phyloP scores from a whole-genome alignment of 225 moss, liverwort and hornwort genomes.

The Sphagnum contortum region DNA sequence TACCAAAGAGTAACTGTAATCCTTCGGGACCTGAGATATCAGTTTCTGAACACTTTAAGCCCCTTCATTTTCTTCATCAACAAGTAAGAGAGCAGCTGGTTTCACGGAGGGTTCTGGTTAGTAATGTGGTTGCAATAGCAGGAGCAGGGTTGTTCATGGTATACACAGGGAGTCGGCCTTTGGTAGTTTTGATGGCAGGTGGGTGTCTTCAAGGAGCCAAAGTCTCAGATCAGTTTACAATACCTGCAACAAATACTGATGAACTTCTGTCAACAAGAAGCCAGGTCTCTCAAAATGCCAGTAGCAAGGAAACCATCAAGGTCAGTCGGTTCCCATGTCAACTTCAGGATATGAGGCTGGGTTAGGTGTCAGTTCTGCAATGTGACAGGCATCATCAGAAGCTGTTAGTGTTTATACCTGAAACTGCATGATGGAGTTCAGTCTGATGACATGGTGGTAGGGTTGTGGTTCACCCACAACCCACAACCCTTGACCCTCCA shows the following conservation, averaged over 20 bases:
- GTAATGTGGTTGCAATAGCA: constrained; percentile 42
- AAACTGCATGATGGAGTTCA: too few relatives aligned
- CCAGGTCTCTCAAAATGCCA: constrained; percentile 15
- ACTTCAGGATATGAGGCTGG: too few relatives aligned
- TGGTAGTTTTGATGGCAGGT: constrained; percentile 48
- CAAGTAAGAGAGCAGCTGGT: constrained; percentile 22
- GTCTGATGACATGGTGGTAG: too few relatives aligned
- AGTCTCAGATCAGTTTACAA: constrained; percentile 26
- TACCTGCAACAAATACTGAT: constrained; percentile 9
- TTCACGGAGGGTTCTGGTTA: constrained; percentile 28
- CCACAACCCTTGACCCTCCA: too few relatives aligned
- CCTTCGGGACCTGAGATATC: constrained; percentile 1
- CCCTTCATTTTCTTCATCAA: too few relatives aligned
- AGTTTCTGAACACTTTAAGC: too few relatives aligned
- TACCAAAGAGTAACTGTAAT: background rate
- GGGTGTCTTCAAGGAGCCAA: constrained; percentile 67
- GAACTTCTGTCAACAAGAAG: constrained; percentile 9
- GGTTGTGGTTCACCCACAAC: too few relatives aligned
- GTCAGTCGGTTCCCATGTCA: constrained; percentile 13
- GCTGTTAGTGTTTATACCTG: too few relatives aligned
- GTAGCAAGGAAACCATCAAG: constrained; percentile 38
- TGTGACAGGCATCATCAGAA: too few relatives aligned
- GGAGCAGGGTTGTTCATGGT: constrained; percentile 37
- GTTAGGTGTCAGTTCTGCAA: too few relatives aligned
- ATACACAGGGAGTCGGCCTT: constrained; percentile 44